These are phyloP conservation scores for Quercus dentata DNA, from an alignment of 306 rosid species.

Conservation along the genomic window DNA sequence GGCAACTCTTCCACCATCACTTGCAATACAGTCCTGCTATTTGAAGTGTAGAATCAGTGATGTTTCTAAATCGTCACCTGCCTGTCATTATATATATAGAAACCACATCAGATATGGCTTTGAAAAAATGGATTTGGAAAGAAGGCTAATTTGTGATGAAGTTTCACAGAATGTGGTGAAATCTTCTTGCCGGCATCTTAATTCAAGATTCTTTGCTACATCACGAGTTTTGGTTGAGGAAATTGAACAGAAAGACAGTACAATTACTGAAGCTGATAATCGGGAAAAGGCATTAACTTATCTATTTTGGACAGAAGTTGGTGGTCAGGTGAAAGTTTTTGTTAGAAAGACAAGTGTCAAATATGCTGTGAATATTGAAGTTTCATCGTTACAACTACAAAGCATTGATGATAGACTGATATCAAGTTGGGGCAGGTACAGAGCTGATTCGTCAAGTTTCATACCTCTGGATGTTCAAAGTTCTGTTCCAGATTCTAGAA, in stretches of 20 bases:
- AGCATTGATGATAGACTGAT: conserved; percentile 26
- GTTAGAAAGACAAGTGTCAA: conserved; percentile 48
- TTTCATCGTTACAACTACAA: conserved; percentile 36
- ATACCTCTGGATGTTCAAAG: conserved; percentile 21
- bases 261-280: conserved; percentile 31
- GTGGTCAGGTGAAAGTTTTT: conserved; percentile 59
- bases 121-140: conserved; percentile 30
- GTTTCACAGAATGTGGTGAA: not conserved
- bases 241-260: conserved; percentile 22
- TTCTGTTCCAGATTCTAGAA: conserved; percentile 23
- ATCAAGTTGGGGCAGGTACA: conserved; percentile 70
- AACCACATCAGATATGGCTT: conserved; percentile 18
- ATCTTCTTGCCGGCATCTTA: conserved; percentile 19
- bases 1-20: conserved; percentile 51
- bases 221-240: conserved; percentile 46
- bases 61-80: conserved; percentile 23
- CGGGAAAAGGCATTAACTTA: conserved; percentile 40
- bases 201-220: conserved; percentile 35
- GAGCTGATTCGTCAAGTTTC: conserved; percentile 50
- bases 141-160: conserved; percentile 26
- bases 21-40: conserved; percentile 24
- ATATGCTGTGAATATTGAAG: conserved; percentile 56
- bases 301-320: conserved; percentile 72
- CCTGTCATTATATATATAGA: conserved; percentile 18
- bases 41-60: conserved; percentile 20